phyloP scores from a whole-genome alignment of 352 stramenopile genomes.

The Phytophthora cryptogea region DNA sequence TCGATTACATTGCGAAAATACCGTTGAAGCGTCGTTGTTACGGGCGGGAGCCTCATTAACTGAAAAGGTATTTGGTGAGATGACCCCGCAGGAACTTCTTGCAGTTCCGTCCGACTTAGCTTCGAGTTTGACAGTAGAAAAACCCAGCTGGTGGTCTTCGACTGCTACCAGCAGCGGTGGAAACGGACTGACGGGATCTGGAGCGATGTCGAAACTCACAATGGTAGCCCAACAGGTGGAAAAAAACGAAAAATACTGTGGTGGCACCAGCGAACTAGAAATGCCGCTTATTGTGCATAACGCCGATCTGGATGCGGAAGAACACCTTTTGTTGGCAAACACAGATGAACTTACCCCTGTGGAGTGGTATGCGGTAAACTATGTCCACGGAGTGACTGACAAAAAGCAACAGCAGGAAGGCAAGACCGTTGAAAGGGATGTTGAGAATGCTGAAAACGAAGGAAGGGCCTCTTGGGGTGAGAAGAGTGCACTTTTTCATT shows the following conservation, averaged over 20 bases:
- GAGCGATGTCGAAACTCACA: constrained; percentile 35
- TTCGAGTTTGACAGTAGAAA: constrained; percentile 51
- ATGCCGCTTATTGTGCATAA: constrained; percentile 57
- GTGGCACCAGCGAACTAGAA: constrained; percentile 45
- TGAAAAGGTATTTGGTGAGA: constrained; percentile 82
- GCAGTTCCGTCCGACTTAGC: constrained; percentile 53
- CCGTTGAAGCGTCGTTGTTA: constrained; percentile 76
- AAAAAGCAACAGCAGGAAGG: constrained; percentile 47
- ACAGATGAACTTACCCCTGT: constrained; percentile 83
- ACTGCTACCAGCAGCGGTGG: constrained; percentile 37
- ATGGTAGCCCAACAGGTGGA: constrained; percentile 47
- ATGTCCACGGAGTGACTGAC: constrained; percentile 64
- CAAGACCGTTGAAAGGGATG: constrained; percentile 20
- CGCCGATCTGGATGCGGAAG: constrained; percentile 75
- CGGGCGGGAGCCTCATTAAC: constrained; percentile 70
- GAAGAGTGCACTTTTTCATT: constrained; percentile 24
- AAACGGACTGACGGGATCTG: constrained; percentile 26
- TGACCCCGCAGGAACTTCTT: constrained; percentile 73
- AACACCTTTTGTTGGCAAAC: constrained; percentile 82
- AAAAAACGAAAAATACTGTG: constrained; percentile 51
- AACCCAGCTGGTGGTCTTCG: constrained; percentile 74
- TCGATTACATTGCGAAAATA: constrained; percentile 82
- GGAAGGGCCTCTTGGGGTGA: constrained; percentile 12
- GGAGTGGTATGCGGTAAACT: constrained; percentile 88
- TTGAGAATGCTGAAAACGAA: constrained; percentile 25